Conservation (phyloP, 352 stramenopile genomes). For the Phytopythium delawarense region DNA sequence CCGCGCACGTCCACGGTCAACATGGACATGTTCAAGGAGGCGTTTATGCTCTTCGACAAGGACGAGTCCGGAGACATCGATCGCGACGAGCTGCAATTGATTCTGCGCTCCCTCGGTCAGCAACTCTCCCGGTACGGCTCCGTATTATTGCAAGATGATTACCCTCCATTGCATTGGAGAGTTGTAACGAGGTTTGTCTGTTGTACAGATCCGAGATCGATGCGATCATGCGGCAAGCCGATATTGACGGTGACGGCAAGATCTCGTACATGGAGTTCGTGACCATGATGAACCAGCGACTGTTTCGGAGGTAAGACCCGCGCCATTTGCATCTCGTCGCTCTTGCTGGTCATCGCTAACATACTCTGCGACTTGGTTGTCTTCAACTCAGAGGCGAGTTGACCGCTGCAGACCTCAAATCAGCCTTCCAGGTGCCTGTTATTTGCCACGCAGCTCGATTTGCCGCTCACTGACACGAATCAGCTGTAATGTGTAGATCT, state of each 20-base stretch:
- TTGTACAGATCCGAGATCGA: constrained; percentile 46
- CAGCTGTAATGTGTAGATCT: constrained; percentile 28
- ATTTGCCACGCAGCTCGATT: too few species aligned
- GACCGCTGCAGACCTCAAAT: constrained; percentile 47
- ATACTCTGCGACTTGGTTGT: not conserved
- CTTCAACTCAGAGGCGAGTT: constrained; percentile 35
- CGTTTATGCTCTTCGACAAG: constrained; percentile 73
- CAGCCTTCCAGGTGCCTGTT: constrained; percentile 45
- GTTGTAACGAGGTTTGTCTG: not conserved
- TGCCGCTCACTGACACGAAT: constrained; percentile 2
- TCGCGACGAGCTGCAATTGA: constrained; percentile 44
- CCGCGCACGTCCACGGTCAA: constrained; percentile 57
- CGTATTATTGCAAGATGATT: not conserved
- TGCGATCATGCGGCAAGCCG: constrained; percentile 64
- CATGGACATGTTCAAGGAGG: constrained; percentile 82
- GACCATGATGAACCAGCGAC: constrained; percentile 67
- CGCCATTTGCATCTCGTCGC: not conserved
- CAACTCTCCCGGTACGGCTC: constrained; percentile 29
- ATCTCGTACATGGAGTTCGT: constrained; percentile 82
- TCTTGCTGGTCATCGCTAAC: constrained; percentile 2
- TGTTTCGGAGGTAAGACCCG: constrained; percentile 43
- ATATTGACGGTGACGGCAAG: constrained; percentile 61
- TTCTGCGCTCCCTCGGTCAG: constrained; percentile 55
- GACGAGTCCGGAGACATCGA: constrained; percentile 71
- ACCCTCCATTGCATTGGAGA: not conserved